Percentiles rank a stretch among this genome's conserved stretches.
Evolutionary conservation across 352 stramenopile species (phyloP).

Genomic region (Pythium rishiriense): DNA sequence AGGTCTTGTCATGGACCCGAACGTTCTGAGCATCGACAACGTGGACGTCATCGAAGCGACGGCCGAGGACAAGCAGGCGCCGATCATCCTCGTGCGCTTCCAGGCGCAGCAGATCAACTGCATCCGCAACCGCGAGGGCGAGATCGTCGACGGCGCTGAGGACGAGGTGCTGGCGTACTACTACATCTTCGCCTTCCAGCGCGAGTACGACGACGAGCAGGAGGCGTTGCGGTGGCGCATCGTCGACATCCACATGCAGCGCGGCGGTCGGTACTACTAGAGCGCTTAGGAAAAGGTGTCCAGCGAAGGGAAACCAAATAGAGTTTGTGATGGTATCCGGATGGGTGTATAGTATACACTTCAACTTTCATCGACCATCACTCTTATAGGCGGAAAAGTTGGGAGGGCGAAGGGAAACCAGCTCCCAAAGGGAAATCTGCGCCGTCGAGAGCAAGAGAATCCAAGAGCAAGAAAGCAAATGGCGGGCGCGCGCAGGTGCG

Average conservation of each 20-base stretch:
- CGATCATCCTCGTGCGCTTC: conserved; percentile 97
- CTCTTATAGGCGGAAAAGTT: conserved; percentile 15
- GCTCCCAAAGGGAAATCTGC: conserved; percentile 22
- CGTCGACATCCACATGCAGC: conserved; percentile 87
- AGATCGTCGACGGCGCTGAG: conserved; percentile 96
- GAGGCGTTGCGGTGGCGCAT: conserved; percentile 84
- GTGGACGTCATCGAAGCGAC: conserved; percentile 95
- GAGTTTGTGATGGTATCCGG: conserved; percentile 23
- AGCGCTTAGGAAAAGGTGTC: conserved; percentile 12
- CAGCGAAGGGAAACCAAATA: conserved; percentile 12
- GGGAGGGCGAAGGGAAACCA: conserved; percentile 1
- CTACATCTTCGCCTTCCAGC: conserved; percentile 98
- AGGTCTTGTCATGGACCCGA: conserved; percentile 91
- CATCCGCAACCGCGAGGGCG: conserved; percentile 95
- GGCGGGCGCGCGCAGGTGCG: conserved; percentile 24
- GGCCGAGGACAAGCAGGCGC: conserved; percentile 75
- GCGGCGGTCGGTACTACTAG: conserved; percentile 80
- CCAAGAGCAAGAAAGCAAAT: conserved; percentile 2
- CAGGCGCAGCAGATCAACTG: conserved; percentile 99
- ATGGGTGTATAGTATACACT: conserved; percentile 24
- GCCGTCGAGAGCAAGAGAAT: conserved; percentile 3
- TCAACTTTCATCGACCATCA: conserved; percentile 29
- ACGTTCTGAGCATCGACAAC: conserved; percentile 97
- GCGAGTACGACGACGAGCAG: conserved; percentile 96
- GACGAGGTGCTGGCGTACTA: conserved; percentile 97